phyloP scores from a whole-genome alignment of 306 rosid genomes.

The Vigna radiata region DNA sequence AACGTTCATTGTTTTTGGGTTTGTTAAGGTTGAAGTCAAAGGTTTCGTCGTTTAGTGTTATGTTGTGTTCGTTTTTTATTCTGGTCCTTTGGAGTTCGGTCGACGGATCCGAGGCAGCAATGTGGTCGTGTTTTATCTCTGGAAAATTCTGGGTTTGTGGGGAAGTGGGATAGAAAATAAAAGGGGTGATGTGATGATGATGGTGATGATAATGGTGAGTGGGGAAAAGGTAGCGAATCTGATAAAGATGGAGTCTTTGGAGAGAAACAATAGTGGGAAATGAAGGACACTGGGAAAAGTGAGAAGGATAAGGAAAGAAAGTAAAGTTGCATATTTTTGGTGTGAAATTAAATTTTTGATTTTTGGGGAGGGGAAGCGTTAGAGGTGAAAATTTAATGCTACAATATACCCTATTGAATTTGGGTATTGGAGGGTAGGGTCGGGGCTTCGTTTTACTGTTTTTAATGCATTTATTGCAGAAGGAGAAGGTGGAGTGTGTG shows the following conservation, averaged over 20 bases:
- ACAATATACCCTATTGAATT: constrained; percentile 40
- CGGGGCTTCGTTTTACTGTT: constrained; percentile 31
- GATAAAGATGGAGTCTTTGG: constrained; percentile 5
- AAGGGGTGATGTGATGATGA: background rate
- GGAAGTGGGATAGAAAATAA: constrained; percentile 10
- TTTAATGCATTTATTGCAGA: constrained; percentile 46
- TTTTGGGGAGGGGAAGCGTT: background rate
- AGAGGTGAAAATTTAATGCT: constrained; percentile 40
- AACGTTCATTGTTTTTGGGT: background rate
- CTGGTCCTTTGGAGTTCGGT: background rate
- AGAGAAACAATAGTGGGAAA: constrained; percentile 17
- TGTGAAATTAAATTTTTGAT: constrained; percentile 44
- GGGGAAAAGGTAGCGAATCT: constrained; percentile 26
- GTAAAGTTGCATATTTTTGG: constrained; percentile 40
- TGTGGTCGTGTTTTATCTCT: background rate
- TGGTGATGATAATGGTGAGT: background rate
- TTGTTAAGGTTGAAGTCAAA: constrained; percentile 37
- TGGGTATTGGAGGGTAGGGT: constrained; percentile 36
- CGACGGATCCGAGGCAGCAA: constrained; percentile 36
- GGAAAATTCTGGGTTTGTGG: constrained; percentile 18
- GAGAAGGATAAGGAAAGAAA: background rate
- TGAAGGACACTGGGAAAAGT: constrained; percentile 1
- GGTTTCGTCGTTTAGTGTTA: constrained; percentile 12
- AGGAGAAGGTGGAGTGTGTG: constrained; percentile 28
- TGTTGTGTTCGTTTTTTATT: background rate